Conservation (phyloP, 2,329 filamentous ascomycete species). For the Arachnomyces sp. region DNA sequence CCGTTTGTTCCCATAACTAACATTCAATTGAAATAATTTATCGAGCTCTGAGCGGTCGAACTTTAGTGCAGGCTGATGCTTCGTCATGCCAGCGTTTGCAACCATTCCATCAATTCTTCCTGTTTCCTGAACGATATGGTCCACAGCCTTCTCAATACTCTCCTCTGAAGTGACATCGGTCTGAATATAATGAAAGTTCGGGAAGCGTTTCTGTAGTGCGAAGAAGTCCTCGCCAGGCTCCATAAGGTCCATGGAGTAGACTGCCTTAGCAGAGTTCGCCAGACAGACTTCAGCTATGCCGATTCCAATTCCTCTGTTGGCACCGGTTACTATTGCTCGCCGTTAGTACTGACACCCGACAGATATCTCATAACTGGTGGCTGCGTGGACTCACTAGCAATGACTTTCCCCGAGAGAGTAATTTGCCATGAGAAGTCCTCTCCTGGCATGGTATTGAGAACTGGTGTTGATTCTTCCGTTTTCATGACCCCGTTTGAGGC, state of each 20-base stretch:
- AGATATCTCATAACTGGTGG: slow-evolving; percentile 4
- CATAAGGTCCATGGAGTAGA: slow-evolving; percentile 37
- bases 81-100: slow-evolving; percentile 37
- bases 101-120: slow-evolving; percentile 38
- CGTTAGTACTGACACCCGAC: too few relatives aligned
- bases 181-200: slow-evolving; percentile 38
- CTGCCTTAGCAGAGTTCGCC: slow-evolving; percentile 33
- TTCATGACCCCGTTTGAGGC: too few relatives aligned
- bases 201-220: slow-evolving; percentile 32
- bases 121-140: slow-evolving; percentile 30
- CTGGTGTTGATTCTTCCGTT: too few relatives aligned
- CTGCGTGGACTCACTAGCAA: slow-evolving; percentile 14
- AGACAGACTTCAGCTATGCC: slow-evolving; percentile 42
- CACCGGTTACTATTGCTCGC: too few relatives aligned
- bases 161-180: slow-evolving; percentile 40
- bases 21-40: slow-evolving; percentile 39
- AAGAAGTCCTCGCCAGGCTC: slow-evolving; percentile 27
- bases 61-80: slow-evolving; percentile 40
- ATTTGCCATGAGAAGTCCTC: slow-evolving; percentile 40
- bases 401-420: slow-evolving; percentile 33
- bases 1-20: slow-evolving; percentile 6
- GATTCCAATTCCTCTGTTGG: slow-evolving; percentile 28
- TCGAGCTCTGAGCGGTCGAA: slow-evolving; percentile 35
- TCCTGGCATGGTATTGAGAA: slow-evolving; percentile 33
- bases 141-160: slow-evolving; percentile 34